phyloP scores from a whole-genome alignment of 2,329 filamentous ascomycete genomes.

The Hypocreales sp. region DNA sequence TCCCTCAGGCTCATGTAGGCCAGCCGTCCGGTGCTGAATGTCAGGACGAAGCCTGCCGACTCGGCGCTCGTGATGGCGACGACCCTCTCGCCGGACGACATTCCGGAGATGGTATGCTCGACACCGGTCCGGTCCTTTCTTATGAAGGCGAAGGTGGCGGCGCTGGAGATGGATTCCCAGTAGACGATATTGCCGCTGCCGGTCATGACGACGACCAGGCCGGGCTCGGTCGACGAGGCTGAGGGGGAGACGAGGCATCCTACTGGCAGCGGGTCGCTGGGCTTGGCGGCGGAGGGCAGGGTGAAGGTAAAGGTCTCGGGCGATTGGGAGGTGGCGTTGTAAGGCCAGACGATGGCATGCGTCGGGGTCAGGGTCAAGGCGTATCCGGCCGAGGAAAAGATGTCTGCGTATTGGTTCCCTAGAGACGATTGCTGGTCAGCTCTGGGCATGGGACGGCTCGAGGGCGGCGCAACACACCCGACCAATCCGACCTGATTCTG shows the following conservation, averaged over 20 bases:
- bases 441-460: background rate
- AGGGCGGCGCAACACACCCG: conserved; percentile 35
- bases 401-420: conserved; percentile 51
- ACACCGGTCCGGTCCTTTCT: conserved; percentile 69
- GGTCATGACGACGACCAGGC: conserved; percentile 75
- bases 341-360: conserved; percentile 83
- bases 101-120: conserved; percentile 55
- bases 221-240: conserved; percentile 63
- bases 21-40: conserved; percentile 71
- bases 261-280: conserved; percentile 60
- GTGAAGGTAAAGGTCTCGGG: conserved; percentile 69
- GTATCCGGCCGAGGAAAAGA: conserved; percentile 52
- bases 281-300: conserved; percentile 56
- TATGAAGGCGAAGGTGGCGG: conserved; percentile 69
- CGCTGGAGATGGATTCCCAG: conserved; percentile 89
- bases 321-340: conserved; percentile 50
- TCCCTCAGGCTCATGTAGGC: conserved; percentile 80
- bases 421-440: background rate
- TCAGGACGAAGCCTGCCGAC: conserved; percentile 69
- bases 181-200: conserved; percentile 75
- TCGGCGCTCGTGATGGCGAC: conserved; percentile 71
- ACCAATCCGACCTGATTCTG: conserved; percentile 49
- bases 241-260: conserved; percentile 71
- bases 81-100: conserved; percentile 66
- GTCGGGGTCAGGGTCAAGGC: conserved; percentile 68